Evolutionary conservation across 2,329 filamentous ascomycete species (phyloP).

Genomic region (Zalaria sp.): DNA sequence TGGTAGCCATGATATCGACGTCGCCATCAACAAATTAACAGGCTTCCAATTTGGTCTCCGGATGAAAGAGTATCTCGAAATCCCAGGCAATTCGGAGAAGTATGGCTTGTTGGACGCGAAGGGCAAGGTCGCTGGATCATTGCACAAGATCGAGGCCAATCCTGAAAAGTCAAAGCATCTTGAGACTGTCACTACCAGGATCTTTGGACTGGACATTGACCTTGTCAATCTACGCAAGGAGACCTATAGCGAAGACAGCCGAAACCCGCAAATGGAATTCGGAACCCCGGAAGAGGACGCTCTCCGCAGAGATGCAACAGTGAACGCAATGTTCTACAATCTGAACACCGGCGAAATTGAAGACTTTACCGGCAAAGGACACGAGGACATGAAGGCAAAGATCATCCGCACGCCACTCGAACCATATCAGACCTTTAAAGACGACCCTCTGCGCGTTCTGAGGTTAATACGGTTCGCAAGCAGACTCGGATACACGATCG

Average conservation of each 20-base stretch:
- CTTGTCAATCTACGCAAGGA: slow-evolving; percentile 91
- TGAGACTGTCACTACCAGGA: slow-evolving; percentile 74
- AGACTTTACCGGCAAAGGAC: slow-evolving; percentile 64
- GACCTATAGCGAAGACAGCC: slow-evolving; percentile 74
- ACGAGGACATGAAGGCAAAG: slow-evolving; percentile 56
- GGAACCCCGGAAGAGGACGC: slow-evolving; percentile 87
- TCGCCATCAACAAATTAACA: slow-evolving; percentile 75
- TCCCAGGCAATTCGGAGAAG: slow-evolving; percentile 44
- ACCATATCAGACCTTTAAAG: slow-evolving; percentile 83
- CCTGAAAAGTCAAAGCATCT: slow-evolving; percentile 95
- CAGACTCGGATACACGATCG: slow-evolving; percentile 66
- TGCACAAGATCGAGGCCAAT: slow-evolving; percentile 84
- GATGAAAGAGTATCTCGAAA: slow-evolving; percentile 54
- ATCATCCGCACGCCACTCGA: slow-evolving; percentile 77
- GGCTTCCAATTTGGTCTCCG: slow-evolving; percentile 60
- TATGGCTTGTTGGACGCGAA: slow-evolving; percentile 38
- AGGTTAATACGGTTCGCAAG: slow-evolving; percentile 84
- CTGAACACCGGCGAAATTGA: slow-evolving; percentile 66
- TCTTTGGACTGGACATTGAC: slow-evolving; percentile 80
- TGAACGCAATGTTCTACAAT: slow-evolving; percentile 96
- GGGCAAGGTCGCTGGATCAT: slow-evolving; percentile 50
- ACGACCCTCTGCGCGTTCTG: slow-evolving; percentile 79
- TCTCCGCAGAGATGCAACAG: slow-evolving; percentile 73
- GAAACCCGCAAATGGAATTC: slow-evolving; percentile 87
- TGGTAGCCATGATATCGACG: slow-evolving; percentile 68